Percentiles rank a stretch among this genome's conserved stretches.
phyloP scores from a whole-genome alignment of 495 filamentous ascomycete species.

The Xylaria castorea region DNA sequence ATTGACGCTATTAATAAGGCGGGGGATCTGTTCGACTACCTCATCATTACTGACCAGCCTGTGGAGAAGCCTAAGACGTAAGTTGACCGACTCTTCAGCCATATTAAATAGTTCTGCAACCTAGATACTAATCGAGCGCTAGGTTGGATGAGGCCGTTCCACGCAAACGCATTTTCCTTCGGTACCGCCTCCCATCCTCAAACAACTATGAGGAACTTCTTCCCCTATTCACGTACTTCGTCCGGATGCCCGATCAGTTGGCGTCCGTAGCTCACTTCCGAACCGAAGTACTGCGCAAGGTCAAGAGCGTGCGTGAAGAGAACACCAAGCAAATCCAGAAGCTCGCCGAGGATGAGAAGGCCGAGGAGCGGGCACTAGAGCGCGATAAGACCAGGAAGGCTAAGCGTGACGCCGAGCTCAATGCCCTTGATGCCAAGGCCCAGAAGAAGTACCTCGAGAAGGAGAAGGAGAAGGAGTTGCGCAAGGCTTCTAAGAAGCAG shows the following conservation, averaged over 20 bases:
- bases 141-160: conserved; percentile 87
- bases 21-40: conserved; percentile 82
- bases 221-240: conserved; percentile 81
- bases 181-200: conserved; percentile 71
- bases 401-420: conserved; percentile 84
- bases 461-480: conserved; percentile 83
- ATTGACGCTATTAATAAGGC: conserved; percentile 80
- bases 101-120: neutral
- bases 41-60: conserved; percentile 91
- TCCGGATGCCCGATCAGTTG: conserved; percentile 83
- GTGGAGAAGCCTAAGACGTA: conserved; percentile 88
- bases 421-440: conserved; percentile 85
- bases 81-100: conserved; percentile 36
- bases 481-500: conserved; percentile 74
- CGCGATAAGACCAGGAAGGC: conserved; percentile 89
- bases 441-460: conserved; percentile 95
- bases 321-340: conserved; percentile 80
- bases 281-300: conserved; percentile 84
- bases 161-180: conserved; percentile 84
- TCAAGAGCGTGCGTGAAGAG: conserved; percentile 80
- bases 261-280: conserved; percentile 82
- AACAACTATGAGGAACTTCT: conserved; percentile 69
- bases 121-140: conserved; percentile 38
- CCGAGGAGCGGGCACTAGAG: conserved; percentile 81
- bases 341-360: conserved; percentile 87